Conservation (phyloP, 352 stramenopile species). For the Globisporangium viniferum region DNA sequence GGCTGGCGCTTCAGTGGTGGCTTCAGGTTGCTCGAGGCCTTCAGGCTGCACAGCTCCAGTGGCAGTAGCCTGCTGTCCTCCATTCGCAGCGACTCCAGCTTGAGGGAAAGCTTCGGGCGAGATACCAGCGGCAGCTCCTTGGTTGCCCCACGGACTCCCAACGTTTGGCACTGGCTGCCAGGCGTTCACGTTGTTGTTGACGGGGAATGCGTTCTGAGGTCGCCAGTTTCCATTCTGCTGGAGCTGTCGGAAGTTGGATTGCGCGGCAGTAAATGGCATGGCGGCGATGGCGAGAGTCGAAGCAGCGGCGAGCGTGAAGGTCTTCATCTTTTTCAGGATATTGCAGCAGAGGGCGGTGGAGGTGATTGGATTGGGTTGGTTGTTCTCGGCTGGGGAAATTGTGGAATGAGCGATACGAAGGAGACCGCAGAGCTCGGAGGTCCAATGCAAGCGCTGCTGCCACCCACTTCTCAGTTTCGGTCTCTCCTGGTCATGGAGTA, state of each 20-base stretch:
- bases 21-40: conserved; percentile 5
- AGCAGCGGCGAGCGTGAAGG: not conserved
- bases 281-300: not conserved
- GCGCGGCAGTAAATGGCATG: not conserved
- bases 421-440: not conserved
- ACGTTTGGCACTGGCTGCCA: conserved; percentile 25
- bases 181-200: conserved; percentile 10
- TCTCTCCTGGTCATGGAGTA: not conserved
- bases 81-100: not conserved
- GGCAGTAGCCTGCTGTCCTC: not conserved
- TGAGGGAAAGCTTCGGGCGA: conserved; percentile 12
- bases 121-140: not conserved
- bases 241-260: conserved; percentile 20
- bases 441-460: not conserved
- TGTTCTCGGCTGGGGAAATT: conserved; percentile 20
- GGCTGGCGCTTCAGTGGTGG: conserved; percentile 20
- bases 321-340: conserved; percentile 24
- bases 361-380: not conserved
- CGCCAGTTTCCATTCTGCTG: conserved; percentile 8
- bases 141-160: conserved; percentile 19
- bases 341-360: not conserved
- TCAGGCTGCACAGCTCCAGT: not conserved
- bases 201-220: conserved; percentile 3
- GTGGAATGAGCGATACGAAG: conserved; percentile 24
- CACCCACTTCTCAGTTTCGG: not conserved